These are phyloP conservation scores for Ephemerocybe angulata DNA, from an alignment of 768 basidiomycete species.

Conservation along the genomic window DNA sequence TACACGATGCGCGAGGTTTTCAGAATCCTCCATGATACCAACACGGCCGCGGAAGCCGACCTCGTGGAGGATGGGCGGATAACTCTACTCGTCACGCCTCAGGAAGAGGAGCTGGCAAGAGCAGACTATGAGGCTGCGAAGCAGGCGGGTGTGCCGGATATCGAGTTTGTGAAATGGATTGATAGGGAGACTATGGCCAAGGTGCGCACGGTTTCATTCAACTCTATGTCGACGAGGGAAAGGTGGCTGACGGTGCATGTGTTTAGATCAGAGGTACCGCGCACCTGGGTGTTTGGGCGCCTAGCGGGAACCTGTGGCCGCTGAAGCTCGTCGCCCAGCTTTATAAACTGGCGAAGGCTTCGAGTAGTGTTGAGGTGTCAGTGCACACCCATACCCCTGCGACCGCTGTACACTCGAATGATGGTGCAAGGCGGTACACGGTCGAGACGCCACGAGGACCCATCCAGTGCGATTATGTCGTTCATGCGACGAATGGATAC, in stretches of 20 bases:
- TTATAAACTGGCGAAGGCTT: slow-evolving; percentile 26
- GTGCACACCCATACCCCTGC: slow-evolving; percentile 78
- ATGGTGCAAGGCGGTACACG: slow-evolving; percentile 34
- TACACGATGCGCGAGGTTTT: slow-evolving; percentile 50
- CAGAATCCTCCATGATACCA: slow-evolving; percentile 41
- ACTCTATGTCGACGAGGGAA: background rate
- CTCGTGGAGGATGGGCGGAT: slow-evolving; percentile 57
- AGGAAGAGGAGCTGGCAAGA: slow-evolving; percentile 36
- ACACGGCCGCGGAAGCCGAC: slow-evolving; percentile 51
- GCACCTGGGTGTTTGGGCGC: slow-evolving; percentile 49
- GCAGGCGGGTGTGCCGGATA: slow-evolving; percentile 42
- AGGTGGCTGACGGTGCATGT: background rate
- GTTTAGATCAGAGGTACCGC: slow-evolving; percentile 41
- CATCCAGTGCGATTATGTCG: too few relatives aligned
- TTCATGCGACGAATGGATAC: too few relatives aligned
- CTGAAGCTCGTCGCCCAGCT: slow-evolving; percentile 75
- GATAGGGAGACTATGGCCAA: slow-evolving; percentile 41
- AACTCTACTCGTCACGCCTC: slow-evolving; percentile 45
- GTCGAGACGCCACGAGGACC: slow-evolving; percentile 62
- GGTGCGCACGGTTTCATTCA: too few relatives aligned
- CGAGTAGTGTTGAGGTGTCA: slow-evolving; percentile 37
- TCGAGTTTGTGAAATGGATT: slow-evolving; percentile 44
- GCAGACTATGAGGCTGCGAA: slow-evolving; percentile 52
- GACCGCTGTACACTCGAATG: slow-evolving; percentile 33
- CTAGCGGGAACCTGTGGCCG: slow-evolving; percentile 71